Conservation (phyloP, 2,329 filamentous ascomycete genomes). For the Coniochaeta sp. region DNA sequence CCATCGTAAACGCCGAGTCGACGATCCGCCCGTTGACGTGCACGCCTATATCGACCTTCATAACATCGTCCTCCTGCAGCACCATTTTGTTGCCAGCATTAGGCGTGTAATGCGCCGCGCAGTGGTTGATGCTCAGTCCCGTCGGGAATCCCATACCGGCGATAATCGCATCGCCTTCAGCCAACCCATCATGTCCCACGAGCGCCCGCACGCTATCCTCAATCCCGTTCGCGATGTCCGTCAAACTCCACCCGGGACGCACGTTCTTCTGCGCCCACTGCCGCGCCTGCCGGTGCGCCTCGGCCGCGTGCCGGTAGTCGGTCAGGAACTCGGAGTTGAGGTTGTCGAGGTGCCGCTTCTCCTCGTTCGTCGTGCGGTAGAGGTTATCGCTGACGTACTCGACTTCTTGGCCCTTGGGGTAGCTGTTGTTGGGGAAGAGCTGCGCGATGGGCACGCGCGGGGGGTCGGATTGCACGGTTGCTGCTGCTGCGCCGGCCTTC, state of each 20-base stretch:
- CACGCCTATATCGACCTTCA: constrained; percentile 79
- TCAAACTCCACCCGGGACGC: constrained; percentile 69
- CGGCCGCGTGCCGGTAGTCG: constrained; percentile 72
- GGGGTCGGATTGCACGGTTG: constrained; percentile 68
- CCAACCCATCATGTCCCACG: constrained; percentile 66
- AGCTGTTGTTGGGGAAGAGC: constrained; percentile 65
- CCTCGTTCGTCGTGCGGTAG: constrained; percentile 74
- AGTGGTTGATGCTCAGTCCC: constrained; percentile 74
- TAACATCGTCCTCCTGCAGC: constrained; percentile 64
- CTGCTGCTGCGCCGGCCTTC: constrained; percentile 45
- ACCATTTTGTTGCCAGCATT: constrained; percentile 78
- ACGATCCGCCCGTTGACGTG: constrained; percentile 76
- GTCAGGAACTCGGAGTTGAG: constrained; percentile 70
- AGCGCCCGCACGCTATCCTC: constrained; percentile 71
- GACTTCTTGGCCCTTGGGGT: constrained; percentile 71
- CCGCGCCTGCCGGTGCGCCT: constrained; percentile 74
- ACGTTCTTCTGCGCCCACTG: constrained; percentile 75
- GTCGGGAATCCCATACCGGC: constrained; percentile 81
- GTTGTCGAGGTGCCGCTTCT: constrained; percentile 76
- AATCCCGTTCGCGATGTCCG: constrained; percentile 75
- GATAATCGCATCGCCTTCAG: constrained; percentile 68
- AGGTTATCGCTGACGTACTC: constrained; percentile 73
- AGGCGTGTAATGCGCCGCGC: constrained; percentile 76
- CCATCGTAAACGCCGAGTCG: constrained; percentile 73
- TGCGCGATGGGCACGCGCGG: constrained; percentile 67